Conservation (phyloP, 441 rosid species). For the Theobroma grandiflorum region DNA sequence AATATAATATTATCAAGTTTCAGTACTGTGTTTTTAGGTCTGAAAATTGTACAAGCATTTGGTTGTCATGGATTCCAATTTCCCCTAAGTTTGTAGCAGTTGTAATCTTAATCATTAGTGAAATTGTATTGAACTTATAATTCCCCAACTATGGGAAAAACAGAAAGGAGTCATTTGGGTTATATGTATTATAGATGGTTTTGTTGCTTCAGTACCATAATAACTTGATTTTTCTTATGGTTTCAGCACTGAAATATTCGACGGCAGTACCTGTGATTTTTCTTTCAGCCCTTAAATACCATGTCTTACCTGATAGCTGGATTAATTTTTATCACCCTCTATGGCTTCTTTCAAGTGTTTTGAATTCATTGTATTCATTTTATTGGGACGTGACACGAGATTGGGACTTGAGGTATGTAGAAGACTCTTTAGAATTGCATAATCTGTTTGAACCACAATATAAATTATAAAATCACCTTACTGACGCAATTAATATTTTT, state of each 20-base stretch:
- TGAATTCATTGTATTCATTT: constrained; percentile 87
- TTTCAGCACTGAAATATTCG: constrained; percentile 88
- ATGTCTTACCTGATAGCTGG: constrained; percentile 80
- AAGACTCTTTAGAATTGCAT: constrained; percentile 19
- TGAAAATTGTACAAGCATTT: background rate
- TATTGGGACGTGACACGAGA: constrained; percentile 95
- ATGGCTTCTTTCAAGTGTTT: constrained; percentile 85
- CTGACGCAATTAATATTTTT: constrained; percentile 3
- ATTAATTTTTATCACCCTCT: constrained; percentile 80
- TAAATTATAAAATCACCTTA: background rate
- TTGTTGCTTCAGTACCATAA: constrained; percentile 22
- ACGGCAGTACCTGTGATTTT: constrained; percentile 96
- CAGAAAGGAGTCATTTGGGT: background rate
- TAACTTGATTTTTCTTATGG: constrained; percentile 40
- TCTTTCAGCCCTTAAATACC: constrained; percentile 96
- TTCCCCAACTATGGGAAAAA: background rate
- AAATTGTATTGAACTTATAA: background rate
- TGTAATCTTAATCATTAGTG: background rate
- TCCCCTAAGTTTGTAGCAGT: background rate
- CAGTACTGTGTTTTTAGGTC: background rate
- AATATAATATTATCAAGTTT: background rate
- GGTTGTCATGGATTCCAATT: background rate
- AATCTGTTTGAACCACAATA: background rate
- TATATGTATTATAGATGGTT: background rate
- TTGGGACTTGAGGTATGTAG: constrained; percentile 93